These are phyloP conservation scores for Skeletonema menzelii DNA, from an alignment of 108 stramenopile genomes.

Conservation along the genomic window DNA sequence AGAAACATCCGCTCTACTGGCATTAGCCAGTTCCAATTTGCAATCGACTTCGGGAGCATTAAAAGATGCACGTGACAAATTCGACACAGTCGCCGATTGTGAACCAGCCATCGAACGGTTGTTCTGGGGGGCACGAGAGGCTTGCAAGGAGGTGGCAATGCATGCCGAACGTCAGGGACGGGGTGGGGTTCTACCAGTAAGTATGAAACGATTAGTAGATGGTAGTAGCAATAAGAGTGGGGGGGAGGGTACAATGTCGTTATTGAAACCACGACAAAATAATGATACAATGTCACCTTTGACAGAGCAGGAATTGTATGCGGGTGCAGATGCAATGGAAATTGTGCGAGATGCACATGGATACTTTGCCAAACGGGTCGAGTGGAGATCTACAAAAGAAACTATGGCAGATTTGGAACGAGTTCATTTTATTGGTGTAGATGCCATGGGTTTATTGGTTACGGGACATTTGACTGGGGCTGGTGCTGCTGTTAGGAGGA, in stretches of 20 bases:
- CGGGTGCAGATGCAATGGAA: slow-evolving; percentile 85
- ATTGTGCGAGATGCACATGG: slow-evolving; percentile 82
- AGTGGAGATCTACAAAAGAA: slow-evolving; percentile 62
- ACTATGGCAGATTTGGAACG: slow-evolving; percentile 68
- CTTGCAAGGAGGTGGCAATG: slow-evolving; percentile 50
- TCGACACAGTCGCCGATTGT: slow-evolving; percentile 81
- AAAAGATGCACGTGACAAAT: slow-evolving; percentile 82
- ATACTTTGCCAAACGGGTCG: slow-evolving; percentile 65
- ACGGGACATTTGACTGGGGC: slow-evolving; percentile 65
- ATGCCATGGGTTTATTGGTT: slow-evolving; percentile 73
- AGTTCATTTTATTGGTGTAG: slow-evolving; percentile 73
- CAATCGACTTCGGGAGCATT: slow-evolving; percentile 58
- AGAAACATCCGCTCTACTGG: slow-evolving; percentile 67
- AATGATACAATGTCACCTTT: slow-evolving; percentile 15
- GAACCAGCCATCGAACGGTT: slow-evolving; percentile 74
- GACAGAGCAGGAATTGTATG: slow-evolving; percentile 86
- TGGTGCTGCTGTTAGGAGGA: slow-evolving; percentile 72
- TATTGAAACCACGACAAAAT: background rate
- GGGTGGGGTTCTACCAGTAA: slow-evolving; percentile 21
- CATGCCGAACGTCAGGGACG: slow-evolving; percentile 43
- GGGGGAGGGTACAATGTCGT: slow-evolving; percentile 22
- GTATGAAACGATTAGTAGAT: slow-evolving; percentile 30
- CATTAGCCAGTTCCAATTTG: slow-evolving; percentile 64
- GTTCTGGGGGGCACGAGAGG: slow-evolving; percentile 56
- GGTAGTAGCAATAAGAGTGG: slow-evolving; percentile 15